These are phyloP conservation scores for Tetrapyrgos nigripes DNA, from an alignment of 1,284 basidiomycete species.

Conservation along the genomic window DNA sequence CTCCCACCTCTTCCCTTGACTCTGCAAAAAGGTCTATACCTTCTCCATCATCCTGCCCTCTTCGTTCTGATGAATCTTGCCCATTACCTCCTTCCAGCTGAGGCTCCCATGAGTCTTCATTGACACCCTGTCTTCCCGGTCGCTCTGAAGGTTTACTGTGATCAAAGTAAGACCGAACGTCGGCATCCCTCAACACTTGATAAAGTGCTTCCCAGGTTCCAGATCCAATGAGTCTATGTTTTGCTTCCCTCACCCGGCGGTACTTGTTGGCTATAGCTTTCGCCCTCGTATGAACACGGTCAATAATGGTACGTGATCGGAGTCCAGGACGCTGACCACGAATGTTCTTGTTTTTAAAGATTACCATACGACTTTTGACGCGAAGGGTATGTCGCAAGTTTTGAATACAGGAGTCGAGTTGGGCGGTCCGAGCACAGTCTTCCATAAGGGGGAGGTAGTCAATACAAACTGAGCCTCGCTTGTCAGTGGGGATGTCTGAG, in stretches of 20 bases:
- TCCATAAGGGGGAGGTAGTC: slow-evolving; percentile 18
- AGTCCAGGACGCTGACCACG: slow-evolving; percentile 20
- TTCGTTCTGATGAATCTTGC: neutral
- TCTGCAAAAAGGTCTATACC: neutral
- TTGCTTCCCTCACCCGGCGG: neutral
- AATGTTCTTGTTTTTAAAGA: slow-evolving; percentile 24
- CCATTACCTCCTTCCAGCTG: neutral
- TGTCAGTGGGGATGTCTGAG: slow-evolving; percentile 14
- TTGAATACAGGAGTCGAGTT: slow-evolving; percentile 20
- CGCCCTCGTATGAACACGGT: slow-evolving; percentile 14
- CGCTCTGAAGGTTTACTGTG: neutral
- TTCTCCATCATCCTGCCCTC: neutral
- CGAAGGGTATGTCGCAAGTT: slow-evolving; percentile 18
- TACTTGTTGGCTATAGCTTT: slow-evolving; percentile 1
- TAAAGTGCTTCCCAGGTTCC: neutral
- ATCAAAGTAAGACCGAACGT: slow-evolving; percentile 4
- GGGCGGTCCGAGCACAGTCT: slow-evolving; percentile 15
- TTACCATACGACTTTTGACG: slow-evolving; percentile 19
- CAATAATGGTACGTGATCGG: slow-evolving; percentile 19
- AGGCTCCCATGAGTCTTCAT: neutral
- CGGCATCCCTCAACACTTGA: neutral
- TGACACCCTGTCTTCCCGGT: neutral
- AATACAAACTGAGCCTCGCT: slow-evolving; percentile 8
- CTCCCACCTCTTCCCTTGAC: neutral
- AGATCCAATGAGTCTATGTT: neutral